Evolutionary conservation across 768 basidiomycete genomes (phyloP), one percentile per base, ranked within the genome.

Genomic region (Dioszegia aurantiaca): DNA sequence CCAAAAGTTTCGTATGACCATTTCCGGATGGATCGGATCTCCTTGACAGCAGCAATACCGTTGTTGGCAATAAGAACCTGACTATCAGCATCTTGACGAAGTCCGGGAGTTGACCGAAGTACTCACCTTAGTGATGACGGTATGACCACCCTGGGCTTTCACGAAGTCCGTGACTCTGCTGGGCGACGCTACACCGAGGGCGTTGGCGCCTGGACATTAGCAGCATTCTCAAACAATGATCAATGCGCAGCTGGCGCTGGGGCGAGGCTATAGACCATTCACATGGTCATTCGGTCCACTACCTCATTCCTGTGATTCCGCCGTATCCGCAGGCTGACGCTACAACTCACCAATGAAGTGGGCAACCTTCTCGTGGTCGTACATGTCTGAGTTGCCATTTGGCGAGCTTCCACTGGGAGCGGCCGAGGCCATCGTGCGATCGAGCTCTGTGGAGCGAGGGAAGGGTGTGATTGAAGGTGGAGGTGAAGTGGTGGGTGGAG

Each of bases 1-100:
- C 95, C 95, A 78, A 99, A 99, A 0, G 93, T 92, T 80, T 98
- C 95, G 80, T 98, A 99, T 72, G 90, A 92, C 95, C 95, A 99
- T 85, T 98, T 94, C 57, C 95, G 85, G 67, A 99, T 88, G 45
- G 95, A 98, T 47, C 95, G 86, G 71, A 99, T 99, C 80, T 98
- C 95, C 79, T 99, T 99, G 47, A 99, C 95, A 55, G 93, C 95
- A 51, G 94, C 94, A 72, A 97, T 99, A 83, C 93, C 94, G 78
- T 98, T 98, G 79, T 98, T 98, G 63, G 93, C 93, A 78, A 99
- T 98, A 68, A 98, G 87, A 69, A 98, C 87, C 94, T 98, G 65
- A 42, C n/a, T 6, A 33, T 16, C 51, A 30, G 23, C 19, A 47
- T 24, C 36, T 54, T 6, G 19, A 40, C n/a, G n/a, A n/a, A n/a